A percentile compares a stretch with the other conserved stretches of the same genome.
phyloP scores from a whole-genome alignment of 2,329 filamentous ascomycete species.

The Albifimbria verrucaria region DNA sequence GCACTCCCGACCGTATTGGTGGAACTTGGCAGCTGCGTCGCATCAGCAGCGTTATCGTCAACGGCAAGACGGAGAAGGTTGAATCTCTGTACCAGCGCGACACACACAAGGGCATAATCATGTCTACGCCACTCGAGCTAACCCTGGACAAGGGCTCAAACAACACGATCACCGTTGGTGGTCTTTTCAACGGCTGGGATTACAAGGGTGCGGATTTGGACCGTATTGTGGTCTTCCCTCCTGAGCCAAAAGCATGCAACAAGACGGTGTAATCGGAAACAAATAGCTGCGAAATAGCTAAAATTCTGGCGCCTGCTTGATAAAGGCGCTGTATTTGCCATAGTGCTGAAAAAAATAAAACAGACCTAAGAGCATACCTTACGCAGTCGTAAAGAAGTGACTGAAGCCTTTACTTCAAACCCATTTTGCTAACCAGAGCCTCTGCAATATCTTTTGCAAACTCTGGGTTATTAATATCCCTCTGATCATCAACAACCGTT shows the following conservation, averaged over 20 bases:
- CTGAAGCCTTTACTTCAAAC: neutral
- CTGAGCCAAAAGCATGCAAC: neutral
- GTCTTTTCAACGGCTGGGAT: slow-evolving; percentile 53
- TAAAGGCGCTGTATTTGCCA: too few relatives aligned
- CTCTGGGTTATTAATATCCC: slow-evolving; percentile 50
- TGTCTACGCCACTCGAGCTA: neutral
- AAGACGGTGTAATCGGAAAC: neutral
- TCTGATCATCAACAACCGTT: slow-evolving; percentile 42
- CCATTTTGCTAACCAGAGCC: slow-evolving; percentile 30
- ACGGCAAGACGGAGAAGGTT: neutral
- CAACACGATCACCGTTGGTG: slow-evolving; percentile 39
- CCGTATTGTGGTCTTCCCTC: slow-evolving; percentile 42
- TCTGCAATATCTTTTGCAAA: slow-evolving; percentile 49
- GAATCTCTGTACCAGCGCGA: neutral
- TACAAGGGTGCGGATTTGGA: slow-evolving; percentile 58
- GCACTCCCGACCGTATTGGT: neutral
- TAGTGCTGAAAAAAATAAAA: too few relatives aligned
- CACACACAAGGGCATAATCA: neutral
- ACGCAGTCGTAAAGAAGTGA: too few relatives aligned
- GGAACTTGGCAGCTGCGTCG: neutral
- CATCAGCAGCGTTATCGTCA: neutral
- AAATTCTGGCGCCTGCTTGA: too few relatives aligned
- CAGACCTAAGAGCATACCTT: too few relatives aligned
- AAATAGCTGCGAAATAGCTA: too few relatives aligned
- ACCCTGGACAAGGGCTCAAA: neutral